A percentile compares a stretch with the other conserved stretches of the same genome.
Conservation (phyloP, 2,329 filamentous ascomycete species). For the Aspergillus sclerotialis region DNA sequence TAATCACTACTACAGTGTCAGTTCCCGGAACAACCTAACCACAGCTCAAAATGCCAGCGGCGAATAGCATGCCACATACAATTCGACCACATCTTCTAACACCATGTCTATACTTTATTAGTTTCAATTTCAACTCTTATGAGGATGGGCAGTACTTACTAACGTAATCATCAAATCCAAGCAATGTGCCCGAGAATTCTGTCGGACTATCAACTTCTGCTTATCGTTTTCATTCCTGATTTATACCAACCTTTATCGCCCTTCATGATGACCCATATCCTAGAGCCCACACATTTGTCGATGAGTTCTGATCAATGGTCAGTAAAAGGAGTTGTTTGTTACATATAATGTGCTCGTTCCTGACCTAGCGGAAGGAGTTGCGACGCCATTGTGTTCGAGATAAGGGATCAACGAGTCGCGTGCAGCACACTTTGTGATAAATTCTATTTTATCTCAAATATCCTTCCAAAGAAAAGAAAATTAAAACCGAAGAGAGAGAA, state of each 20-base stretch:
- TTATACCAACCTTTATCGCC: slow-evolving; percentile 75
- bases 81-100: slow-evolving; percentile 92
- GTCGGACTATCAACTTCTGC: slow-evolving; percentile 11
- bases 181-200: slow-evolving; percentile 93
- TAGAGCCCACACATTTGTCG: slow-evolving; percentile 96
- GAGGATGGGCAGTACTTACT: slow-evolving; percentile 59
- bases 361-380: slow-evolving; percentile 66
- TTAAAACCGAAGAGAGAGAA: too few relatives aligned
- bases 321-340: too few relatives aligned
- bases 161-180: slow-evolving; percentile 99
- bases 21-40: slow-evolving; percentile 1
- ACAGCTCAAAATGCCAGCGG: neutral
- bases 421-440: neutral
- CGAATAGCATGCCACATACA: slow-evolving; percentile 50
- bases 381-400: slow-evolving; percentile 52
- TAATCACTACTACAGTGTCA: slow-evolving; percentile 62
- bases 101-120: slow-evolving; percentile 72
- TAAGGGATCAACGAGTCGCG: neutral
- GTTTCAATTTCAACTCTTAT: slow-evolving; percentile 8
- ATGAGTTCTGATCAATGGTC: slow-evolving; percentile 67
- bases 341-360: too few relatives aligned
- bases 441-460: slow-evolving; percentile 1
- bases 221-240: neutral
- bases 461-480: too few relatives aligned
- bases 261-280: slow-evolving; percentile 99